phyloP scores from a whole-genome alignment of 257 asterid genomes.

The Capsicum rhomboideum region DNA sequence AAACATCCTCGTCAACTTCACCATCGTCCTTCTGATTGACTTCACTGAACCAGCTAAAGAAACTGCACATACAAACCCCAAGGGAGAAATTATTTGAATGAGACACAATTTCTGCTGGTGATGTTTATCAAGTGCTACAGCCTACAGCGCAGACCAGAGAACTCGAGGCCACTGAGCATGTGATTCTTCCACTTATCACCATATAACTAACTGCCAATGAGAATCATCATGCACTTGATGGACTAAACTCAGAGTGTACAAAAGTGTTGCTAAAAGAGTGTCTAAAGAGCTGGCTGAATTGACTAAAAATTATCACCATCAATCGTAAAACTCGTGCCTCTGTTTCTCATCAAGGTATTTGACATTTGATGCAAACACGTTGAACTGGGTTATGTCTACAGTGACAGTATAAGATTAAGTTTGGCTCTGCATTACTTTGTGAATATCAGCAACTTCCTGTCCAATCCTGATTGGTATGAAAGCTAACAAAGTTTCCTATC shows the following conservation, averaged over 20 bases:
- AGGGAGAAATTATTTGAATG: neutral
- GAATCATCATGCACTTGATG: neutral
- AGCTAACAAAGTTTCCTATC: neutral
- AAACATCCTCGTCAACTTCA: slow-evolving; percentile 29
- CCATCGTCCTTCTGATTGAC: slow-evolving; percentile 54
- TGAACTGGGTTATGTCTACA: neutral
- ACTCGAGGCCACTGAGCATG: neutral
- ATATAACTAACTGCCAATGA: neutral
- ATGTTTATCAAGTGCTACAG: neutral
- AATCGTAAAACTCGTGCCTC: neutral
- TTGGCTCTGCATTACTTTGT: neutral
- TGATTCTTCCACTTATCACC: neutral
- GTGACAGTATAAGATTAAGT: neutral
- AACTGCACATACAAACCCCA: slow-evolving; percentile 42
- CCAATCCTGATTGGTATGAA: neutral
- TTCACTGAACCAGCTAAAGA: slow-evolving; percentile 76
- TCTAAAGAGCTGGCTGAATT: neutral
- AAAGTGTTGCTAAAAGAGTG: neutral
- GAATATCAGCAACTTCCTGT: neutral
- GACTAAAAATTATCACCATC: neutral
- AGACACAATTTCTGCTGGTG: neutral
- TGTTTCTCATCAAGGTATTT: neutral
- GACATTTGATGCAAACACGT: neutral
- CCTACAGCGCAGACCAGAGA: neutral
- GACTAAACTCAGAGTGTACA: neutral